These are phyloP conservation scores for Karstenula rhodostoma DNA, from an alignment of 2,329 filamentous ascomycete species.

Conservation along the genomic window DNA sequence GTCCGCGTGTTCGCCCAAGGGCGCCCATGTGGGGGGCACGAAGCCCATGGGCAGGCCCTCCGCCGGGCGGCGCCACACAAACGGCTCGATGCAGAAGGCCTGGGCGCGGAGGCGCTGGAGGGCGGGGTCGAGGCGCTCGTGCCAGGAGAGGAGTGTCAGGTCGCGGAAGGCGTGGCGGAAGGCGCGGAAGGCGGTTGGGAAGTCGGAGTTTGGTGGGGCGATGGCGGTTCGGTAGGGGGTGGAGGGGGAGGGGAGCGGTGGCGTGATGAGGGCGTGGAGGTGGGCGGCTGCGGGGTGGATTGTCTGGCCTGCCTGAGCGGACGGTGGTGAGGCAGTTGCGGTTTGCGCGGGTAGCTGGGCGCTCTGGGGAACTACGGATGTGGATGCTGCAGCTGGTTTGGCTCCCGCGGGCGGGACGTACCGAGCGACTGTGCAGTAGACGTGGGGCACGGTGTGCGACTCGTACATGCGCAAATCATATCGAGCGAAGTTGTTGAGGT, in stretches of 20 bases:
- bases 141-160: slow-evolving; percentile 52
- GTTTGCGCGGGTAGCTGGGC: slow-evolving; percentile 22
- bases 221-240: slow-evolving; percentile 35
- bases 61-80: slow-evolving; percentile 29
- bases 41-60: slow-evolving; percentile 17
- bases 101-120: slow-evolving; percentile 32
- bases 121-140: slow-evolving; percentile 43
- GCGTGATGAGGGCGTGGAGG: slow-evolving; percentile 25
- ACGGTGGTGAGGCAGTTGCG: background rate
- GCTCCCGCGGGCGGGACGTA: slow-evolving; percentile 29
- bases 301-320: background rate
- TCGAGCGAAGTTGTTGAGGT: slow-evolving; percentile 63
- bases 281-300: slow-evolving; percentile 15
- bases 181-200: slow-evolving; percentile 41
- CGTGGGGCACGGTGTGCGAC: slow-evolving; percentile 39
- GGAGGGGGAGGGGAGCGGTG: slow-evolving; percentile 7
- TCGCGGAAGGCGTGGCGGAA: slow-evolving; percentile 53
- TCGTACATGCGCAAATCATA: slow-evolving; percentile 51
- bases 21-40: background rate
- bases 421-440: slow-evolving; percentile 40
- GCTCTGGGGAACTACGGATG: background rate
- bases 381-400: background rate
- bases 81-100: slow-evolving; percentile 33
- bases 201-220: slow-evolving; percentile 40
- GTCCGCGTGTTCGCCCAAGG: slow-evolving; percentile 1